These are phyloP conservation scores for Thuidium tamariscinum DNA, from an alignment of 225 moss, liverwort and hornwort species.

Conservation along the genomic window DNA sequence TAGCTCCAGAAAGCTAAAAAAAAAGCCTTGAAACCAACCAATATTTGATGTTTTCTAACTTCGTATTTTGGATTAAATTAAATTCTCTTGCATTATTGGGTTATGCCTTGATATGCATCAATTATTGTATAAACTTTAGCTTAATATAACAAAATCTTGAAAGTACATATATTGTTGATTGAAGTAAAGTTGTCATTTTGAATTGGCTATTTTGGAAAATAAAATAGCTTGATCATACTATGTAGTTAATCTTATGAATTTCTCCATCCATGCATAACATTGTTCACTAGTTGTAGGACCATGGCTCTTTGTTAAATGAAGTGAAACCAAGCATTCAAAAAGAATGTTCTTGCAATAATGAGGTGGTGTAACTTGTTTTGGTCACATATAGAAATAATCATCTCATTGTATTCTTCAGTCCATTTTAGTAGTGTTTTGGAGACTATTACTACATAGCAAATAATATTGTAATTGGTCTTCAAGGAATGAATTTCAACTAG, in stretches of 20 bases:
- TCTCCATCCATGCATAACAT: accelerated
- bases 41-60: no score
- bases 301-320: not conserved
- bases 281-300: not conserved
- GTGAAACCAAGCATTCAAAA: not conserved
- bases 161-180: accelerated
- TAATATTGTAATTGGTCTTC: not conserved
- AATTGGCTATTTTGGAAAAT: not conserved
- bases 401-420: not conserved
- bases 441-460: accelerated
- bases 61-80: not conserved
- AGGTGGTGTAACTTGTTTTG: not conserved
- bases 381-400: accelerated
- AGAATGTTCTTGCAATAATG: not conserved
- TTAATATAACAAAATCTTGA: not conserved
- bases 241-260: accelerated
- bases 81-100: not conserved
- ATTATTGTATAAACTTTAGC: not conserved
- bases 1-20: no score
- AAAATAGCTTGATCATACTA: not conserved
- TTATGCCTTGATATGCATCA: not conserved
- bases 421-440: not conserved
- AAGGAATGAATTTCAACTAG: not conserved
- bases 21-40: no score
- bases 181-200: not conserved